These are phyloP conservation scores for Ormosia semicastrata DNA, from an alignment of 306 rosid species.

Conservation along the genomic window DNA sequence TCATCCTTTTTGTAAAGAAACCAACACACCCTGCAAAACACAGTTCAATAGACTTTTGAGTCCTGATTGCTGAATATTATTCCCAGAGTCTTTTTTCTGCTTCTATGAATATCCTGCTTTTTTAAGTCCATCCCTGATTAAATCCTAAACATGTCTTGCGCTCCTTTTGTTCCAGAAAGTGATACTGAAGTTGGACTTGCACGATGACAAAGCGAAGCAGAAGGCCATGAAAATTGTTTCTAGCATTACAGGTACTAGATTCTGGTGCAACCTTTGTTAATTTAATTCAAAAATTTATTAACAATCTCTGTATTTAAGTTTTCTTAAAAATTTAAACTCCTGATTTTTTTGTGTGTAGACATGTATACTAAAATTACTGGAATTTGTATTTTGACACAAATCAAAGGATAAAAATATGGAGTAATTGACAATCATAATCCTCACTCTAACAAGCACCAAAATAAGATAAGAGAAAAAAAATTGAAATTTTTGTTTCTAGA, in stretches of 20 bases:
- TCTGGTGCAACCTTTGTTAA: background rate
- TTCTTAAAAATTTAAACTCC: background rate
- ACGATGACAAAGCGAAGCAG: constrained; percentile 57
- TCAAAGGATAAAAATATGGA: background rate
- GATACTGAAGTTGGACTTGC: constrained; percentile 55
- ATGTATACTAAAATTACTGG: background rate
- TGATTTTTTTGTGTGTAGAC: background rate
- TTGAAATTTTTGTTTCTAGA: no score
- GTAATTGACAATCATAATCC: background rate
- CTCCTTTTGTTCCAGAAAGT: constrained; percentile 46
- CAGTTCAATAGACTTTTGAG: background rate
- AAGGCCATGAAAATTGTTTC: constrained; percentile 63
- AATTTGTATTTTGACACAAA: background rate
- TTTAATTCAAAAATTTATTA: background rate
- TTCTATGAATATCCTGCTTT: background rate
- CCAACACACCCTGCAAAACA: background rate
- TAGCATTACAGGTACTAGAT: constrained; percentile 39
- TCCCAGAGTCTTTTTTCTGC: background rate
- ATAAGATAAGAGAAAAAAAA: no score
- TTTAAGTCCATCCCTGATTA: background rate
- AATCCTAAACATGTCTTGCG: background rate
- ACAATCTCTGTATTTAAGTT: background rate
- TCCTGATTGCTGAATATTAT: background rate
- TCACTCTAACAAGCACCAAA: no score
- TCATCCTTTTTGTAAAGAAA: background rate